These are phyloP conservation scores for Raddia distichophylla DNA, from an alignment of 176 grass and related monocot species.

Conservation along the genomic window DNA sequence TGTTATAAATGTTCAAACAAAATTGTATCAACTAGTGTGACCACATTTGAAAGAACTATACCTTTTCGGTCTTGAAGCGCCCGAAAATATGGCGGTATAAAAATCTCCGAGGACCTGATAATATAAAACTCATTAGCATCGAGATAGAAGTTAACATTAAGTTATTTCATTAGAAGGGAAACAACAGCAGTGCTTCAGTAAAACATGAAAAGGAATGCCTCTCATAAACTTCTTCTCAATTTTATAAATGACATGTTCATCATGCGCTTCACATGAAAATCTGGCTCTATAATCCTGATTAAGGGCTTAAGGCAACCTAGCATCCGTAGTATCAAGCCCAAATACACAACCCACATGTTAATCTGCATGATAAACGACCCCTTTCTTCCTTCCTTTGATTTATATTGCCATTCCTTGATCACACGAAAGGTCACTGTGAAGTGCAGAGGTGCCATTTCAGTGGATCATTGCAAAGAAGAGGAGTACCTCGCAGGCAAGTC, in stretches of 20 bases:
- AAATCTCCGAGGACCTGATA: slow-evolving; percentile 80
- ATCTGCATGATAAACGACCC: not conserved
- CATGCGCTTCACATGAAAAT: slow-evolving; percentile 10
- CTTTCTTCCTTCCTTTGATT: not conserved
- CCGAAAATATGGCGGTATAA: slow-evolving; percentile 83
- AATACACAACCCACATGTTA: not conserved
- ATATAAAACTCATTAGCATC: slow-evolving; percentile 41
- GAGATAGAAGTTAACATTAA: not conserved
- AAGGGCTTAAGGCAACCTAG: slow-evolving; percentile 4
- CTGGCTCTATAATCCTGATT: slow-evolving; percentile 10
- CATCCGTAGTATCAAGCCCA: slow-evolving; percentile 7
- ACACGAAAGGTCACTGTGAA: not conserved
- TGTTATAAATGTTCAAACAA: slow-evolving; percentile 16
- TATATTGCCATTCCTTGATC: slow-evolving; percentile 8
- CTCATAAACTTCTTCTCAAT: not conserved
- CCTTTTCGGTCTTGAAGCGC: slow-evolving; percentile 93
- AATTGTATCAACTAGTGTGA: slow-evolving; percentile 2
- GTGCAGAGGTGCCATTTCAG: not conserved
- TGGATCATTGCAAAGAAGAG: slow-evolving; percentile 13
- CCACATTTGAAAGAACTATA: slow-evolving; percentile 36
- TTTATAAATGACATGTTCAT: not conserved
- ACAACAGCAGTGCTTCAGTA: not conserved
- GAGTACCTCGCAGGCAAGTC: not conserved
- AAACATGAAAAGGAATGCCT: not conserved
- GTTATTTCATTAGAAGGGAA: slow-evolving; percentile 6